Conservation (phyloP, 192 early-diverging fungal species). For the Umbelopsis ramanniana region DNA sequence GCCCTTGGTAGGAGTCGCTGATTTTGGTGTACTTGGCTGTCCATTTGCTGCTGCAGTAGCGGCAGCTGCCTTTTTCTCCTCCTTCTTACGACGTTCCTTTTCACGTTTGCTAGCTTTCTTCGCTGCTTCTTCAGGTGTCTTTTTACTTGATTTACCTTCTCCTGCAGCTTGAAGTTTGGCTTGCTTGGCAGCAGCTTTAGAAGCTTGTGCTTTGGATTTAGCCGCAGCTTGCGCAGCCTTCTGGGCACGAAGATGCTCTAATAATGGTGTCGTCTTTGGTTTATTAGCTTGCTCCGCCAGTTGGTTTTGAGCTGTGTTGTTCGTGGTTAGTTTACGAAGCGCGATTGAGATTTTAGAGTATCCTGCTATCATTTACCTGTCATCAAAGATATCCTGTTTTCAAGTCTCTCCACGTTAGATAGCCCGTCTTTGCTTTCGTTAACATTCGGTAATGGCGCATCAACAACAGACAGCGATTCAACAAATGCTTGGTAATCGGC, state of each 20-base stretch:
- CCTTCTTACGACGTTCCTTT: conserved; percentile 18
- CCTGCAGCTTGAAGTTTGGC: conserved; percentile 13
- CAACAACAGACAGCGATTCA: conserved; percentile 56
- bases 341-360: neutral
- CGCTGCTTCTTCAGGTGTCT: conserved; percentile 1
- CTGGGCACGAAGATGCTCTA: conserved; percentile 74
- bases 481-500: conserved; percentile 78
- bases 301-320: conserved; percentile 37
- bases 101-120: conserved; percentile 21
- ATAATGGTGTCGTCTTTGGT: conserved; percentile 75
- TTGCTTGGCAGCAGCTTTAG: conserved; percentile 35
- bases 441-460: conserved; percentile 26
- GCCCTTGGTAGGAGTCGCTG: neutral
- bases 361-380: conserved; percentile 32
- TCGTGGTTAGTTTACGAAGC: neutral
- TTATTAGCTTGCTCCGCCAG: conserved; percentile 46
- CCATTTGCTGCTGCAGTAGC: neutral
- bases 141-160: neutral
- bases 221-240: conserved; percentile 70
- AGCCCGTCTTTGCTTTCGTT: conserved; percentile 48
- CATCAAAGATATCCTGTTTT: conserved; percentile 37
- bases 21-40: neutral
- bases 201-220: conserved; percentile 50
- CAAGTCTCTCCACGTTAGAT: conserved; percentile 54
- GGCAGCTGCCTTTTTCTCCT: conserved; percentile 16